phyloP scores from a whole-genome alignment of 2,329 filamentous ascomycete genomes.

The Arthroderma uncinatum region DNA sequence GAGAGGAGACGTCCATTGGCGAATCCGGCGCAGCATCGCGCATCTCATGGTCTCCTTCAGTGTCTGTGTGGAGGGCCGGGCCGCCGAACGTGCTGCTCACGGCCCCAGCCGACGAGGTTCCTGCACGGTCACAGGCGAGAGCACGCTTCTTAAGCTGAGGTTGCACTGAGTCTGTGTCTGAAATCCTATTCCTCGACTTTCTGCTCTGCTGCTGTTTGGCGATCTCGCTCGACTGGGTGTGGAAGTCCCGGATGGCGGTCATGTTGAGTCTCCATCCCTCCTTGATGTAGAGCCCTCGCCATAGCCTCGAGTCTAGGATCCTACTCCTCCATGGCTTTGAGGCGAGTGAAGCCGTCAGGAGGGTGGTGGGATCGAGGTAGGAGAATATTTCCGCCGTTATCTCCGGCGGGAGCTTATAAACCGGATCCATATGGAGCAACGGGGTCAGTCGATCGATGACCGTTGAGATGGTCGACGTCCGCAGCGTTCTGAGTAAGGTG shows the following conservation, averaged over 20 bases:
- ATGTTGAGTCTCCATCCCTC: constrained; percentile 75
- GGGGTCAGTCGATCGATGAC: constrained; percentile 73
- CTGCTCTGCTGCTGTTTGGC: constrained; percentile 24
- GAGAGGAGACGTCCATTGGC: not conserved
- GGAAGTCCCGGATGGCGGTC: constrained; percentile 54
- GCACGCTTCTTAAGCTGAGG: constrained; percentile 45
- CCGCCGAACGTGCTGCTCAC: not conserved
- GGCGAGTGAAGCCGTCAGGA: constrained; percentile 66
- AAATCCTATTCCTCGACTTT: constrained; percentile 38
- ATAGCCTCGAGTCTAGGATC: constrained; percentile 71
- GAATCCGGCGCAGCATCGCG: constrained; percentile 24
- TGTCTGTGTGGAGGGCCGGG: constrained; percentile 19
- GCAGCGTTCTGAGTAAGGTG: constrained; percentile 63
- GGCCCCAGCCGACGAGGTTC: constrained; percentile 21
- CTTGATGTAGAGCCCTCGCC: constrained; percentile 68
- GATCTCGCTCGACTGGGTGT: constrained; percentile 41
- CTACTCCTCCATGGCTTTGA: constrained; percentile 74
- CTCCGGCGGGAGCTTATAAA: constrained; percentile 73
- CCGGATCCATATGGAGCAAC: constrained; percentile 84
- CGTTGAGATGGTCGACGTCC: constrained; percentile 65
- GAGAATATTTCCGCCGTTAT: constrained; percentile 82
- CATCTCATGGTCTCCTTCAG: constrained; percentile 36
- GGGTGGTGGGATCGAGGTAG: constrained; percentile 68
- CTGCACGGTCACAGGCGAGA: constrained; percentile 35
- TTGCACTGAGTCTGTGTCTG: constrained; percentile 40